These are phyloP conservation scores for Hymenoscyphus fructigenus DNA, from an alignment of 2,329 filamentous ascomycete genomes.

Conservation along the genomic window DNA sequence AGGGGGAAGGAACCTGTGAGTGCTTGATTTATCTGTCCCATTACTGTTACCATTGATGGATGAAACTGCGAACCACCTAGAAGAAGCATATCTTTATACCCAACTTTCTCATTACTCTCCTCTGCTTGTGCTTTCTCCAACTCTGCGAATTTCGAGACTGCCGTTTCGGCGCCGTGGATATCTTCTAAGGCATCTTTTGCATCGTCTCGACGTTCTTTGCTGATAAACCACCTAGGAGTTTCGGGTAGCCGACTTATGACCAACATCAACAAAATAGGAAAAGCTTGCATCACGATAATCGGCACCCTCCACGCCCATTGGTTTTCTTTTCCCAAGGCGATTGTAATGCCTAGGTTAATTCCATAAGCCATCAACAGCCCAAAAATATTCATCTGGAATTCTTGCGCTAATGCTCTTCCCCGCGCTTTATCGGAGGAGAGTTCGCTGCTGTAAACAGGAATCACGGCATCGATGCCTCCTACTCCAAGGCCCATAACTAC, in stretches of 20 bases:
- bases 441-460: slow-evolving; percentile 60
- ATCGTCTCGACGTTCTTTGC: slow-evolving; percentile 48
- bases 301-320: slow-evolving; percentile 63
- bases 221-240: slow-evolving; percentile 57
- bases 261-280: slow-evolving; percentile 52
- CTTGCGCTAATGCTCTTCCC: slow-evolving; percentile 58
- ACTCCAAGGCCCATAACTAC: slow-evolving; percentile 55
- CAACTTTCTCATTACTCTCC: slow-evolving; percentile 45
- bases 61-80: slow-evolving; percentile 57
- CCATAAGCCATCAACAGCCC: slow-evolving; percentile 60
- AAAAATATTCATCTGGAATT: slow-evolving; percentile 65
- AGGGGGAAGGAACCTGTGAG: slow-evolving; percentile 43
- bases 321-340: slow-evolving; percentile 51
- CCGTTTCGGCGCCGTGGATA: slow-evolving; percentile 52
- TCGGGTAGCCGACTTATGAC: slow-evolving; percentile 55
- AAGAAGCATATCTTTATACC: slow-evolving; percentile 58
- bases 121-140: slow-evolving; percentile 51
- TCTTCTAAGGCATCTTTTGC: slow-evolving; percentile 48
- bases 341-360: slow-evolving; percentile 56
- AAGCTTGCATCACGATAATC: slow-evolving; percentile 61
- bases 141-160: slow-evolving; percentile 49
- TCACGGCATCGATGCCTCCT: slow-evolving; percentile 59
- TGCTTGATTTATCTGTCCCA: slow-evolving; percentile 63
- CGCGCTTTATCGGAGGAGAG: slow-evolving; percentile 55
- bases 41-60: slow-evolving; percentile 58